Conservation (phyloP, 2,329 filamentous ascomycete species). For the Penicillium sclerotiorum region DNA sequence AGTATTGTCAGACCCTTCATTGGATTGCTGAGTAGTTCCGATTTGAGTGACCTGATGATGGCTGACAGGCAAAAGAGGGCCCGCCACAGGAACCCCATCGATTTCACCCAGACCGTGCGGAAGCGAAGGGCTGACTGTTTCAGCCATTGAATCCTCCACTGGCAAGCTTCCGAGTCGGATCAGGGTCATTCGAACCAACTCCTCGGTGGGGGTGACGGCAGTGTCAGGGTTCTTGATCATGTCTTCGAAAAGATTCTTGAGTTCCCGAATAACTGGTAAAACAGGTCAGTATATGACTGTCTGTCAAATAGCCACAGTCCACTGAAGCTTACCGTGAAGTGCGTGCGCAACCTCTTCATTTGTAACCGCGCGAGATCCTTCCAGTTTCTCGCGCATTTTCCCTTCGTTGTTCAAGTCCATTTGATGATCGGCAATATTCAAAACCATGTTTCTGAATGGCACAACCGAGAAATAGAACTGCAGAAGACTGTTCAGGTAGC, state of each 20-base stretch:
- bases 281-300: neutral
- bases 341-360: slow-evolving; percentile 58
- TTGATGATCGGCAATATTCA: slow-evolving; percentile 72
- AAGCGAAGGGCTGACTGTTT: slow-evolving; percentile 28
- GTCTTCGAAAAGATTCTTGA: slow-evolving; percentile 69
- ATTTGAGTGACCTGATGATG: neutral
- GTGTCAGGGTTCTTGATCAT: slow-evolving; percentile 66
- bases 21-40: slow-evolving; percentile 22
- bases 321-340: slow-evolving; percentile 61
- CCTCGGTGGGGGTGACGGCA: slow-evolving; percentile 71
- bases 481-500: slow-evolving; percentile 93
- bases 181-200: slow-evolving; percentile 78
- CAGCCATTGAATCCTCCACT: slow-evolving; percentile 52
- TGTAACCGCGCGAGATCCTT: slow-evolving; percentile 72
- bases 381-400: slow-evolving; percentile 66
- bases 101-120: slow-evolving; percentile 46
- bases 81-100: slow-evolving; percentile 48
- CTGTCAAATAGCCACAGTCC: neutral
- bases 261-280: slow-evolving; percentile 70
- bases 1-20: slow-evolving; percentile 19
- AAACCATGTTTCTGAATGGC: slow-evolving; percentile 76
- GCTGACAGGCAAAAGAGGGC: slow-evolving; percentile 39
- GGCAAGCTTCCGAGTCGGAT: no score
- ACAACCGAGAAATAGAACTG: slow-evolving; percentile 93
- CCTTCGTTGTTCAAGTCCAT: slow-evolving; percentile 65